Percentiles rank a stretch among this genome's conserved stretches.
These are phyloP conservation scores for Penicillium maclennaniae DNA, from an alignment of 495 filamentous ascomycete genomes.

Conservation along the genomic window DNA sequence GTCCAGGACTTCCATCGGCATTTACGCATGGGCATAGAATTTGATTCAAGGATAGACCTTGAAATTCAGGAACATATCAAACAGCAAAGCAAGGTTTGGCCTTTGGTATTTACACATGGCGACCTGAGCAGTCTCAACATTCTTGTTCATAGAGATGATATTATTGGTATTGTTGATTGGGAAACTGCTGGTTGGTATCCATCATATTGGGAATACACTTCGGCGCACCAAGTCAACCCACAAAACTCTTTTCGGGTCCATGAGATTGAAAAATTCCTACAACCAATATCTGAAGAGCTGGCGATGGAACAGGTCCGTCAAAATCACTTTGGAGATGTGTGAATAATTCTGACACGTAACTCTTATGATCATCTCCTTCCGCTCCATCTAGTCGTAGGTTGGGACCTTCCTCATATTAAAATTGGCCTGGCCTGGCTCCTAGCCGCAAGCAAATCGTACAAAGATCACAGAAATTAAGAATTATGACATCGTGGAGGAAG, in stretches of 20 bases:
- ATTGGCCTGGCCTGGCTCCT: too few species aligned
- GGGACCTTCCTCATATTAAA: conserved; percentile 21
- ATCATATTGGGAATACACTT: conserved; percentile 51
- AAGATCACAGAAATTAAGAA: too few species aligned
- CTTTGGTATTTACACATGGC: conserved; percentile 37
- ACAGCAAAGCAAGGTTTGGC: conserved; percentile 30
- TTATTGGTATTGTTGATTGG: conserved; percentile 52
- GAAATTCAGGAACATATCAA: conserved; percentile 39
- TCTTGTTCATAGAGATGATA: conserved; percentile 31
- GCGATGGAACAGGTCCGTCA: conserved; percentile 45
- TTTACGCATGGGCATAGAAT: conserved; percentile 37
- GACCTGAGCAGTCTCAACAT: conserved; percentile 45
- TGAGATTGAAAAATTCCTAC: conserved; percentile 49
- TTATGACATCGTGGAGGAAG: too few species aligned
- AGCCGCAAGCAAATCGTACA: too few species aligned
- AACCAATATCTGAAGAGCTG: conserved; percentile 41
- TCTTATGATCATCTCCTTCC: neutral
- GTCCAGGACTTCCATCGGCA: conserved; percentile 42
- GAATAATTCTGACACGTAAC: neutral
- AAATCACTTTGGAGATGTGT: conserved; percentile 37
- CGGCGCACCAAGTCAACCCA: conserved; percentile 45
- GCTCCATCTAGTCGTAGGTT: conserved; percentile 20
- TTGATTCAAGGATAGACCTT: conserved; percentile 24
- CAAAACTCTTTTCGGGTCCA: conserved; percentile 43
- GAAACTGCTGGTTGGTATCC: conserved; percentile 51